phyloP scores from a whole-genome alignment of 306 rosid genomes.

The Echinosophora koreensis region DNA sequence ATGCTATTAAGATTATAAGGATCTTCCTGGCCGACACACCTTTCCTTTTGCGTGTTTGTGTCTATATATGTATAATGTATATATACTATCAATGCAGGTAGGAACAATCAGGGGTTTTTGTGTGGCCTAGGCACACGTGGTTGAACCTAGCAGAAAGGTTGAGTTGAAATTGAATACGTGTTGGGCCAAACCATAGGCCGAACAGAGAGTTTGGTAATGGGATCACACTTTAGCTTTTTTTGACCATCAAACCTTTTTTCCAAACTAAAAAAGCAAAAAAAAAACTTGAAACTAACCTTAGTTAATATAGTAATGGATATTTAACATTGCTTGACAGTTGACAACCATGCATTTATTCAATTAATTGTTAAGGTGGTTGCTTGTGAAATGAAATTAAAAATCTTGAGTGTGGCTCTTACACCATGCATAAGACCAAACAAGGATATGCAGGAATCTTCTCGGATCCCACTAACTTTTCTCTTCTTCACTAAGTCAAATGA shows the following conservation, averaged over 20 bases:
- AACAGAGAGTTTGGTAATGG: background rate
- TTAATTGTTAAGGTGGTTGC: constrained; percentile 12
- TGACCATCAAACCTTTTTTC: background rate
- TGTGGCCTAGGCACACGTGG: background rate
- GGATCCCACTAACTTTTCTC: constrained; percentile 39
- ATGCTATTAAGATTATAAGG: background rate
- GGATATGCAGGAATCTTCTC: constrained; percentile 29
- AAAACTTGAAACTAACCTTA: background rate
- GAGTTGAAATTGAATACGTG: constrained; percentile 8
- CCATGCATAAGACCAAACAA: constrained; percentile 36
- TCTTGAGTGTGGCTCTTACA: constrained; percentile 35
- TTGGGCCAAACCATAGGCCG: constrained; percentile 10
- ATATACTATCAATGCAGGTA: background rate
- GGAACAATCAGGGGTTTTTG: background rate
- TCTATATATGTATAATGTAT: background rate
- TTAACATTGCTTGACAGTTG: background rate
- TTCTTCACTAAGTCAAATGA: constrained; percentile 33
- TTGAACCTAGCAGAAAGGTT: background rate
- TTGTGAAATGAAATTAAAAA: background rate
- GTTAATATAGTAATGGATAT: background rate
- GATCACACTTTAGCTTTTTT: background rate
- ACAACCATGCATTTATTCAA: constrained; percentile 11
- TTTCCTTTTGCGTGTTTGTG: background rate
- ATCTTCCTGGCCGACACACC: background rate
- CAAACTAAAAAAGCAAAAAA: background rate